These are phyloP conservation scores for Thymus mandschuricus DNA, from an alignment of 257 asterid species.

Conservation along the genomic window DNA sequence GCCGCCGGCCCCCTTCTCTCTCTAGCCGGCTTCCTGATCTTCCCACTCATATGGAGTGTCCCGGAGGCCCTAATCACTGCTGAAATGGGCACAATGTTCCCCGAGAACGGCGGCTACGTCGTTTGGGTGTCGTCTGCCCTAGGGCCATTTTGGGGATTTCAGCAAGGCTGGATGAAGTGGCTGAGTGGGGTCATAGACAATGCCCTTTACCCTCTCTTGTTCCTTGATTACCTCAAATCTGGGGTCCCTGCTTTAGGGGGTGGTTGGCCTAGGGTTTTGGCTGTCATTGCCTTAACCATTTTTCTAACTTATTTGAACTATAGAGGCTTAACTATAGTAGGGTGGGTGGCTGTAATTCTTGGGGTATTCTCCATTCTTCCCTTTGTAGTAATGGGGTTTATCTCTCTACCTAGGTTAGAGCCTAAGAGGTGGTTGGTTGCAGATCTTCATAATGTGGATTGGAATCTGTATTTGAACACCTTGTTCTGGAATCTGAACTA, in stretches of 20 bases:
- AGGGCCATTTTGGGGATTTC: slow-evolving; percentile 78
- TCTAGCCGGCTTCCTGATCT: slow-evolving; percentile 56
- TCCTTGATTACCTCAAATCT: slow-evolving; percentile 68
- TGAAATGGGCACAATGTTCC: slow-evolving; percentile 79
- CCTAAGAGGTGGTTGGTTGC: slow-evolving; percentile 66
- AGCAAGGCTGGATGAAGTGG: slow-evolving; percentile 84
- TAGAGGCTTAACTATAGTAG: slow-evolving; percentile 68
- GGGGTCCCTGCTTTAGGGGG: slow-evolving; percentile 64
- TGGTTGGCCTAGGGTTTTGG: slow-evolving; percentile 54
- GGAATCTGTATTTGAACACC: slow-evolving; percentile 69
- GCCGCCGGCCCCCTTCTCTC: slow-evolving; percentile 80
- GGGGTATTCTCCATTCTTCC: slow-evolving; percentile 71
- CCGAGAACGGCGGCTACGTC: slow-evolving; percentile 76
- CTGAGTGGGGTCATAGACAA: slow-evolving; percentile 72
- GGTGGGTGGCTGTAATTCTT: slow-evolving; percentile 63
- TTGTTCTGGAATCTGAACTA: slow-evolving; percentile 77
- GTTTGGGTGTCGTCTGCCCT: slow-evolving; percentile 78
- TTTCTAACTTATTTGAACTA: slow-evolving; percentile 60
- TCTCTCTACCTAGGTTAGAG: slow-evolving; percentile 54
- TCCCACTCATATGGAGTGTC: slow-evolving; percentile 75
- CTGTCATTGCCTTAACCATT: slow-evolving; percentile 53
- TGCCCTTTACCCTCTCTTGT: slow-evolving; percentile 66
- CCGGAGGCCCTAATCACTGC: slow-evolving; percentile 79
- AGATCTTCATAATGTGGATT: slow-evolving; percentile 52
- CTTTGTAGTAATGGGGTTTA: slow-evolving; percentile 65